These are phyloP conservation scores for Basidiobolus heterosporus DNA, from an alignment of 371 early-diverging fungal species.

Conservation along the genomic window DNA sequence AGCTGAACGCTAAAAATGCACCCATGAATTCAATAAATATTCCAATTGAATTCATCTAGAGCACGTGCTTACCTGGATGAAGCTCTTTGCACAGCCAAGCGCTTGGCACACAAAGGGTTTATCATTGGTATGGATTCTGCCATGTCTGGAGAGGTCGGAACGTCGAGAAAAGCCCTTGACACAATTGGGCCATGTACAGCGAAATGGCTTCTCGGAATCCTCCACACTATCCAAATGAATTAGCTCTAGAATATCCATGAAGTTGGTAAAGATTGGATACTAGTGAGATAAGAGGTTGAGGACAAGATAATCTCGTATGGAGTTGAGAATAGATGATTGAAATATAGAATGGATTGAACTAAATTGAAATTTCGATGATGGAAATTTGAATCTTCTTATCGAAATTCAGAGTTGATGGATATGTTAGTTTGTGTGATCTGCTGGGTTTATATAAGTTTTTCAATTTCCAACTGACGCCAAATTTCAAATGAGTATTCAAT, in stretches of 20 bases:
- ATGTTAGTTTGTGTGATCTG: no score
- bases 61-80: constrained; percentile 28
- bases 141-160: constrained; percentile 57
- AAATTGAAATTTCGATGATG: no score
- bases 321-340: no score
- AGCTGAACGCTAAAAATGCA: constrained; percentile 33
- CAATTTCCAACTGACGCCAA: no score
- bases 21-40: not conserved
- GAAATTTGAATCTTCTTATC: no score
- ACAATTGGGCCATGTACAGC: constrained; percentile 44
- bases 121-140: constrained; percentile 58
- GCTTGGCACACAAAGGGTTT: constrained; percentile 47
- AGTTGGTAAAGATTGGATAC: not conserved
- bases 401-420: no score
- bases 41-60: not conserved
- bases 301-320: no score
- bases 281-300: no score
- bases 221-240: constrained; percentile 27
- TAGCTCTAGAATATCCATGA: constrained; percentile 44
- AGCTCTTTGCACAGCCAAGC: constrained; percentile 47
- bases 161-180: constrained; percentile 54
- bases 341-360: no score
- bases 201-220: constrained; percentile 29
- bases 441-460: no score
- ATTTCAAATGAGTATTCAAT: no score